A percentile compares a stretch with the other conserved stretches of the same genome.
phyloP scores from a whole-genome alignment of 108 stramenopile genomes.

The Aureococcus anophagefferens region DNA sequence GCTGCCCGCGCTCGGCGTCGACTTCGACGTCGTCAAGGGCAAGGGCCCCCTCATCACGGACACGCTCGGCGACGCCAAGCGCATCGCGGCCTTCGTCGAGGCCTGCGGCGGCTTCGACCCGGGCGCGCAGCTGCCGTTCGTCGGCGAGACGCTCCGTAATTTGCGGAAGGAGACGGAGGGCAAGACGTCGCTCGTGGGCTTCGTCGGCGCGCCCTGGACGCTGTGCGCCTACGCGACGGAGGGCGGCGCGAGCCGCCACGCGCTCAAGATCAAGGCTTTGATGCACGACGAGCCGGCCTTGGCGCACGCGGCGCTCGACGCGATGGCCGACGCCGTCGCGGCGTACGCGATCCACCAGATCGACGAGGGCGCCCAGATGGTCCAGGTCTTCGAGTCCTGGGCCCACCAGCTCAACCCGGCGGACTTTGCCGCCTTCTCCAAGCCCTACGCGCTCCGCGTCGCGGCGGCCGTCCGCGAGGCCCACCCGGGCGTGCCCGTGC shows the following conservation, averaged over 20 bases:
- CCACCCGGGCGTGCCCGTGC: conserved; percentile 83
- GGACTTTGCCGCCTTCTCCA: conserved; percentile 73
- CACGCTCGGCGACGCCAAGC: conserved; percentile 13
- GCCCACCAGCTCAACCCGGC: conserved; percentile 81
- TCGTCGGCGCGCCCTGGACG: conserved; percentile 96
- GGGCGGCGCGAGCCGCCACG: conserved; percentile 77
- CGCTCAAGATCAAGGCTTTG: conserved; percentile 69
- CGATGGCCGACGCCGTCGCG: conserved; percentile 76
- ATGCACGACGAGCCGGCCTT: conserved; percentile 72
- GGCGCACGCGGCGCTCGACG: conserved; percentile 67
- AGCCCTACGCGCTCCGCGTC: conserved; percentile 44
- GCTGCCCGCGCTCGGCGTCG: conserved; percentile 86
- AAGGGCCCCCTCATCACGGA: conserved; percentile 76
- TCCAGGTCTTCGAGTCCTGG: conserved; percentile 97
- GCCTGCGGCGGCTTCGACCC: neutral
- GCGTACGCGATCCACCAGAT: conserved; percentile 89
- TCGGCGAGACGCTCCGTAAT: conserved; percentile 65
- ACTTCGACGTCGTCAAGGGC: conserved; percentile 88
- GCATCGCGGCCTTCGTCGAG: conserved; percentile 7
- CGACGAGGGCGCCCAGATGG: conserved; percentile 88
- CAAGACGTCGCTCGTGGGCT: conserved; percentile 89
- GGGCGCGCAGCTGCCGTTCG: conserved; percentile 79
- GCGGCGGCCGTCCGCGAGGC: neutral
- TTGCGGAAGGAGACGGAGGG: conserved; percentile 67
- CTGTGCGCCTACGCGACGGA: conserved; percentile 91